phyloP scores from a whole-genome alignment of 192 early-diverging fungal species.

The Rhizoclosmatium sp. region DNA sequence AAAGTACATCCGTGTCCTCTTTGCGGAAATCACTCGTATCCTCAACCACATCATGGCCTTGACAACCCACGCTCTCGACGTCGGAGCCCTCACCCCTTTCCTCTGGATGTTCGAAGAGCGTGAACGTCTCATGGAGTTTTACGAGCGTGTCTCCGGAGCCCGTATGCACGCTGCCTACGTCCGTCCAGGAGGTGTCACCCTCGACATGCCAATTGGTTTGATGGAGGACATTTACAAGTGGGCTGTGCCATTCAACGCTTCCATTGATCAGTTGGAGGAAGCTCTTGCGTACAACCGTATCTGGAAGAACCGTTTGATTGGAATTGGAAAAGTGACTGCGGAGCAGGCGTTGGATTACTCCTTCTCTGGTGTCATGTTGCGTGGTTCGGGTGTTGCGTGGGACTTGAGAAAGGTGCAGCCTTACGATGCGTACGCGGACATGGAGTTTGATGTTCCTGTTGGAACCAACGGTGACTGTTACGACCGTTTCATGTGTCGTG shows the following conservation, averaged over 20 bases:
- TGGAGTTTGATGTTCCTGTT: conserved; percentile 98
- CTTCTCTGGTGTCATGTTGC: conserved; percentile 95
- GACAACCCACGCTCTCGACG: conserved; percentile 96
- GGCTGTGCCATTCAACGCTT: conserved; percentile 87
- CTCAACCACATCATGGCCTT: conserved; percentile 99
- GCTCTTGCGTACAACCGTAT: conserved; percentile 92
- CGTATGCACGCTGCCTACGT: conserved; percentile 98
- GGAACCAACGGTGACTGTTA: conserved; percentile 95
- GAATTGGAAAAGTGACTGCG: conserved; percentile 85
- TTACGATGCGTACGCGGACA: conserved; percentile 93
- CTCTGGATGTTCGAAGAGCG: conserved; percentile 99
- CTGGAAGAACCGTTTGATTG: conserved; percentile 89
- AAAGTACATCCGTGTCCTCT: conserved; percentile 96
- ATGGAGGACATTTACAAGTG: conserved; percentile 96
- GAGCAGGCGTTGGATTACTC: conserved; percentile 91
- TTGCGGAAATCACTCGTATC: conserved; percentile 97
- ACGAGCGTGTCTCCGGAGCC: conserved; percentile 97
- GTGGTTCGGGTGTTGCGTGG: conserved; percentile 92
- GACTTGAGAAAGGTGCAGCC: conserved; percentile 93
- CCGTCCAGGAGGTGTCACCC: conserved; percentile 92
- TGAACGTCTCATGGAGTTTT: conserved; percentile 99
- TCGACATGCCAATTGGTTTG: conserved; percentile 92
- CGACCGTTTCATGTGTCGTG: conserved; percentile 95
- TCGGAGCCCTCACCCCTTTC: conserved; percentile 97
- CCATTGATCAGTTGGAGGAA: conserved; percentile 96